Evolutionary conservation across 2,329 filamentous ascomycete genomes (phyloP).

Genomic region (Colletotrichum sidae): DNA sequence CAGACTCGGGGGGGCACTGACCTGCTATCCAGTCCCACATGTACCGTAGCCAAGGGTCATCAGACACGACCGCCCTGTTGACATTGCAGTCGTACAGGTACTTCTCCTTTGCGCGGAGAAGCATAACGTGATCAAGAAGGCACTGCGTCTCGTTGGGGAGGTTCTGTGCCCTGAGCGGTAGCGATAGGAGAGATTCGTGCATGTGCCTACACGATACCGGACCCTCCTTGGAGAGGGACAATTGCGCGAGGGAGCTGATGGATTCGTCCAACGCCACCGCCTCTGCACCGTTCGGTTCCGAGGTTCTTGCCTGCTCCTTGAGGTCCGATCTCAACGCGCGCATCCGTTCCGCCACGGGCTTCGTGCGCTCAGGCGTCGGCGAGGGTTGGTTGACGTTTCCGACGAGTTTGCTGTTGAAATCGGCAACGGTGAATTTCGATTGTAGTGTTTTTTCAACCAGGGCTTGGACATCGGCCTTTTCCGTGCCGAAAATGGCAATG

Average conservation of each 20-base stretch:
- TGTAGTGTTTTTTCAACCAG: constrained; percentile 43
- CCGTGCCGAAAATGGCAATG: constrained; percentile 67
- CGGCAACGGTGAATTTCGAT: constrained; percentile 27
- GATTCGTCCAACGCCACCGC: constrained; percentile 38
- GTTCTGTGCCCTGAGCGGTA: constrained; percentile 56
- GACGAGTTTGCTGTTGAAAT: constrained; percentile 19
- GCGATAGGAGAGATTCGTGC: constrained; percentile 65
- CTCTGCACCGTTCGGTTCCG: constrained; percentile 40
- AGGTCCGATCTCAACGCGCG: constrained; percentile 53
- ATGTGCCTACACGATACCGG: constrained; percentile 64
- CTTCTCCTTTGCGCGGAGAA: constrained; percentile 69
- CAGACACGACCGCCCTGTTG: constrained; percentile 75
- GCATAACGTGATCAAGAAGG: constrained; percentile 67
- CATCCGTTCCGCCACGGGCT: constrained; percentile 62
- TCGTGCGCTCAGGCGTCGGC: constrained; percentile 53
- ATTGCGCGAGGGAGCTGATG: constrained; percentile 48
- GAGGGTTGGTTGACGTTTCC: constrained; percentile 42
- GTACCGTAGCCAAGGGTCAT: constrained; percentile 80
- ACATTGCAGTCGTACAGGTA: constrained; percentile 73
- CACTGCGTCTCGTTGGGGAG: constrained; percentile 64
- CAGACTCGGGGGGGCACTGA: constrained; percentile 49
- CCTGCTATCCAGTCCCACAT: constrained; percentile 83
- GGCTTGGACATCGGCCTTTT: constrained; percentile 56
- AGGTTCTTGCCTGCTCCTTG: constrained; percentile 34
- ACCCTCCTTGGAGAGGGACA: constrained; percentile 50